Base-by-base conservation (phyloP, 306 rosid species). In the Erythrophleum fordii region DNA sequence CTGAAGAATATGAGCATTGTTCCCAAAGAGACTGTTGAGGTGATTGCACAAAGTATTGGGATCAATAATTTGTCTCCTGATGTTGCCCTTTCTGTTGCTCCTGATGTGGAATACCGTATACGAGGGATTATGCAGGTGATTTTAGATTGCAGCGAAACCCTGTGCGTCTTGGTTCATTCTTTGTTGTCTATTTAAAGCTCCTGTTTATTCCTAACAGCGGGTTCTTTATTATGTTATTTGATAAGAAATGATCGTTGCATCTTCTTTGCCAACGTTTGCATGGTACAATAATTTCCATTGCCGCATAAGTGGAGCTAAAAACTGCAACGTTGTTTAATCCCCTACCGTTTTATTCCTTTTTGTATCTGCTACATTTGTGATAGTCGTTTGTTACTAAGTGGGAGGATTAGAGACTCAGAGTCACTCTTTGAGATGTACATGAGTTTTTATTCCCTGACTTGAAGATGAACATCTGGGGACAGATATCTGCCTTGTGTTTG, bases 71-170 rank as follows among this genome's bases (percentile, higher is more conserved):
- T 95, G 85, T 84, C 94, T 45, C 85, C 92, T 2, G 97, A 95
- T 58, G 98, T 89, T 1, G 88, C 96, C 4, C 85, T 87, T 74
- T 85, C 91, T 55, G 37, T 95, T 17, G 93, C 97, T 82, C 97
- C 97, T 3, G 99, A 93, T 79, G 97, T 95, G 23, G 98, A 93
- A 83, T 95, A 91, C 82, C 94, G 95, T 2, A 89, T 95, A 74
- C 94, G 95, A 18, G 97, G 91, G 88, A 91, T 95, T 83, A 93
- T 95, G 99, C 99, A 93, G 97, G 98, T 91, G 11, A 26, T 35
- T 34, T 53, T 59, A 25, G 2, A 13, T 76, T n/a, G 23, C 56
- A 5, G 29, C 10, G 62, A 34, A n/a, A 26, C 26, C 37, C 9
- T 1, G 2, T 17, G 23, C 5, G 18, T 46, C 1, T n/a, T 16